These are phyloP conservation scores for Phaeolepiota aurea DNA, from an alignment of 768 basidiomycete genomes.

Conservation along the genomic window DNA sequence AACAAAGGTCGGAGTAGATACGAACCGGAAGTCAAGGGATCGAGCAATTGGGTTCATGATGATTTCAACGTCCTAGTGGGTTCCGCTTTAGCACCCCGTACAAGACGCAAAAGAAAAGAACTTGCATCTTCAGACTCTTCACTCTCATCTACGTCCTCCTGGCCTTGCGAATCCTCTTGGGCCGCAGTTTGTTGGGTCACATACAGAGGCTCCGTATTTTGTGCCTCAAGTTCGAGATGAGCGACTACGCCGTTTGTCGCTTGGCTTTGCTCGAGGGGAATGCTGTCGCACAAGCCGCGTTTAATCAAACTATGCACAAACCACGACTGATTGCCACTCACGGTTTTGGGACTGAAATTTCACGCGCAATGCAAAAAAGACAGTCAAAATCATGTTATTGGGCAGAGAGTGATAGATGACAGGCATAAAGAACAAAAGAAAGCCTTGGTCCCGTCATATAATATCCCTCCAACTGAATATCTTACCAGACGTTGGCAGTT, in stretches of 20 bases:
- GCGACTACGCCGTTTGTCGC: slow-evolving; percentile 41
- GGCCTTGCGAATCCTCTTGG: slow-evolving; percentile 27
- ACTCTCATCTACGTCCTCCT: slow-evolving; percentile 27
- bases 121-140: slow-evolving; percentile 35
- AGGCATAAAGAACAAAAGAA: slow-evolving; percentile 20
- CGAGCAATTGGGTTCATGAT: slow-evolving; percentile 76
- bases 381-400: slow-evolving; percentile 33
- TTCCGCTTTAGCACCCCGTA: background rate
- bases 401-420: slow-evolving; percentile 14
- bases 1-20: no score
- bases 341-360: slow-evolving; percentile 49
- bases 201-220: slow-evolving; percentile 20
- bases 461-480: slow-evolving; percentile 8
- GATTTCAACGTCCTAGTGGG: slow-evolving; percentile 72
- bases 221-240: slow-evolving; percentile 39
- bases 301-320: slow-evolving; percentile 5
- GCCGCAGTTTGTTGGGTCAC: slow-evolving; percentile 26
- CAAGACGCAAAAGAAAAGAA: slow-evolving; percentile 1
- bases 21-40: slow-evolving; percentile 70
- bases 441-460: background rate
- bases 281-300: slow-evolving; percentile 19
- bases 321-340: slow-evolving; percentile 35
- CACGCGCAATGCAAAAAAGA: slow-evolving; percentile 28
- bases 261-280: slow-evolving; percentile 30
- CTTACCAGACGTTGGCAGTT: slow-evolving; percentile 40